These are phyloP conservation scores for Zygotorulaspora sp. DNA, from an alignment of 805 yeast species.

Conservation along the genomic window DNA sequence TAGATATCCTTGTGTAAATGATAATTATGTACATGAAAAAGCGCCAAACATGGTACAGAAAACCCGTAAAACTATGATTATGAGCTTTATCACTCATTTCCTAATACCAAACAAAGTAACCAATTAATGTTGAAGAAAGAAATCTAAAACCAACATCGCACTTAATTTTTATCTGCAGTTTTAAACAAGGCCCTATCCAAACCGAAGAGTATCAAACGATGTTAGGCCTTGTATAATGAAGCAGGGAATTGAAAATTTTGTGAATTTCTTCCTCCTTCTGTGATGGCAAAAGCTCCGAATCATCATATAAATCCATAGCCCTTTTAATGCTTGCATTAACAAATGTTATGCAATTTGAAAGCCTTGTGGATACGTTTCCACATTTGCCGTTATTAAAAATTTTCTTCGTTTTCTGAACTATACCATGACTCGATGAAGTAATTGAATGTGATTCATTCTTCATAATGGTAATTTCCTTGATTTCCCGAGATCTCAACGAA, in stretches of 20 bases:
- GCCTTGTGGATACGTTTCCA: slow-evolving; percentile 18
- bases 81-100: too few relatives aligned
- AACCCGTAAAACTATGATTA: too few relatives aligned
- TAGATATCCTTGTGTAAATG: too few relatives aligned
- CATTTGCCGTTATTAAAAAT: slow-evolving; percentile 30
- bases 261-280: slow-evolving; percentile 15
- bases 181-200: too few relatives aligned
- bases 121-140: too few relatives aligned
- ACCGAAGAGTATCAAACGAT: too few relatives aligned
- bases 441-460: slow-evolving; percentile 16
- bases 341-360: slow-evolving; percentile 22
- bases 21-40: too few relatives aligned
- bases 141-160: too few relatives aligned
- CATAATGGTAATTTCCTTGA: slow-evolving; percentile 33
- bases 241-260: slow-evolving; percentile 15
- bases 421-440: slow-evolving; percentile 9
- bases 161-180: too few relatives aligned
- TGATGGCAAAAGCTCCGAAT: slow-evolving; percentile 8
- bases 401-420: slow-evolving; percentile 29
- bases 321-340: slow-evolving; percentile 21
- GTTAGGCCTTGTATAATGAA: slow-evolving; percentile 8
- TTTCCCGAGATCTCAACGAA: slow-evolving; percentile 37
- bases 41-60: too few relatives aligned
- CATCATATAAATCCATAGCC: slow-evolving; percentile 25
- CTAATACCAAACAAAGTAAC: too few relatives aligned